phyloP scores from a whole-genome alignment of 1,139 yeast species.

The Yamadazyma pseudoaaseri region DNA sequence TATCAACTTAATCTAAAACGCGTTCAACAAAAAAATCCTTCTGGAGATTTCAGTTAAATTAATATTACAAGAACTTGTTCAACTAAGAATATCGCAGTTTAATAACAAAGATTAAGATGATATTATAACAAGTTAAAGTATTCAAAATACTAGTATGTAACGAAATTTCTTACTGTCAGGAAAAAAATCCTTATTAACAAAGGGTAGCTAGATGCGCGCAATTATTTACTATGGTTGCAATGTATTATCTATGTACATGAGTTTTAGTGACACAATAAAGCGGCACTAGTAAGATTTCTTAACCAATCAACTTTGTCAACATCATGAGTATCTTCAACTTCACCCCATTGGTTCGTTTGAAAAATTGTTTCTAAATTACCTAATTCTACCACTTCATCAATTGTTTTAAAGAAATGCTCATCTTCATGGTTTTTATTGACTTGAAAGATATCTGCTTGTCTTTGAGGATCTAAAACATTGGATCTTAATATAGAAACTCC shows the following conservation, averaged over 20 bases:
- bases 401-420: slow-evolving; percentile 34
- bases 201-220: not conserved
- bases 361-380: slow-evolving; percentile 79
- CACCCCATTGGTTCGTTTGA: slow-evolving; percentile 95
- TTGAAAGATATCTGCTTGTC: slow-evolving; percentile 30
- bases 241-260: not conserved
- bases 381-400: slow-evolving; percentile 74
- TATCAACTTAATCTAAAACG: not conserved
- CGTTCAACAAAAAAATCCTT: slow-evolving; percentile 1
- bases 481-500: slow-evolving; percentile 54
- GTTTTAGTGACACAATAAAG: slow-evolving; percentile 41
- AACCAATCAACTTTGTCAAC: slow-evolving; percentile 88
- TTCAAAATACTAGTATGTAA: too few species aligned
- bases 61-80: too few species aligned
- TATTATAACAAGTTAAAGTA: too few species aligned
- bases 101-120: too few species aligned
- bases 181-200: slow-evolving; percentile 1
- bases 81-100: too few species aligned
- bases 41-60: too few species aligned
- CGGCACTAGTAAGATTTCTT: slow-evolving; percentile 79
- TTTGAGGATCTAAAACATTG: slow-evolving; percentile 25
- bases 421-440: slow-evolving; percentile 27
- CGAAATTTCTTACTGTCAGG: too few species aligned
- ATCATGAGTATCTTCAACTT: slow-evolving; percentile 97
- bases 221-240: too few species aligned